Evolutionary conservation across 2,329 filamentous ascomycete genomes (phyloP).

Genomic region (Amauroascus niger): DNA sequence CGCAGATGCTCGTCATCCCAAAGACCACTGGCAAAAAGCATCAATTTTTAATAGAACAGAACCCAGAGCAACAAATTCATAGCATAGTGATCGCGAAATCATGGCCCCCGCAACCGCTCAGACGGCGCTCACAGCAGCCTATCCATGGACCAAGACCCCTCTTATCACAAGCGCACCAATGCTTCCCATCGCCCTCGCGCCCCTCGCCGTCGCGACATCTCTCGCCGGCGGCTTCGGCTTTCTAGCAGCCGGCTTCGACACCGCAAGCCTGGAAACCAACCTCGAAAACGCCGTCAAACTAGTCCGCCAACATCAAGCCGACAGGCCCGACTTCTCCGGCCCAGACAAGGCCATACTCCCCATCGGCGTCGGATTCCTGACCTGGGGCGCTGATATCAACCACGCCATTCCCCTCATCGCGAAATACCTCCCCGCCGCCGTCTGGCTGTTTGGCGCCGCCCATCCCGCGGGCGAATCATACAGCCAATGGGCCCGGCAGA

Average conservation of each 20-base stretch:
- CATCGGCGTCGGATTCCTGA: slow-evolving; percentile 35
- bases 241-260: slow-evolving; percentile 48
- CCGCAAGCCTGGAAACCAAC: slow-evolving; percentile 24
- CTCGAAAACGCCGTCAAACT: slow-evolving; percentile 25
- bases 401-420: slow-evolving; percentile 24
- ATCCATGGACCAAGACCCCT: slow-evolving; percentile 51
- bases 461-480: slow-evolving; percentile 24
- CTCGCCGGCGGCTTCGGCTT: slow-evolving; percentile 47
- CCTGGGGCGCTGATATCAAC: slow-evolving; percentile 30
- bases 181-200: slow-evolving; percentile 51
- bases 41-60: too few species aligned
- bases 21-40: too few species aligned
- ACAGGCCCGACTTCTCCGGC: not conserved
- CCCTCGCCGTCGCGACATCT: slow-evolving; percentile 52
- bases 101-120: slow-evolving; percentile 9
- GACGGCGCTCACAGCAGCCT: slow-evolving; percentile 22
- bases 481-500: slow-evolving; percentile 31
- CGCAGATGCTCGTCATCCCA: too few species aligned
- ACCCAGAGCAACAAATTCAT: too few species aligned
- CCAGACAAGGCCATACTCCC: slow-evolving; percentile 22
- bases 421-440: slow-evolving; percentile 29
- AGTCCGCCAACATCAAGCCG: slow-evolving; percentile 10
- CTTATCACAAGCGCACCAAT: slow-evolving; percentile 58
- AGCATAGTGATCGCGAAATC: not conserved
- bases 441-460: slow-evolving; percentile 35